phyloP scores from a whole-genome alignment of 805 yeast genomes.

The Saccharomycopsis babjevae region DNA sequence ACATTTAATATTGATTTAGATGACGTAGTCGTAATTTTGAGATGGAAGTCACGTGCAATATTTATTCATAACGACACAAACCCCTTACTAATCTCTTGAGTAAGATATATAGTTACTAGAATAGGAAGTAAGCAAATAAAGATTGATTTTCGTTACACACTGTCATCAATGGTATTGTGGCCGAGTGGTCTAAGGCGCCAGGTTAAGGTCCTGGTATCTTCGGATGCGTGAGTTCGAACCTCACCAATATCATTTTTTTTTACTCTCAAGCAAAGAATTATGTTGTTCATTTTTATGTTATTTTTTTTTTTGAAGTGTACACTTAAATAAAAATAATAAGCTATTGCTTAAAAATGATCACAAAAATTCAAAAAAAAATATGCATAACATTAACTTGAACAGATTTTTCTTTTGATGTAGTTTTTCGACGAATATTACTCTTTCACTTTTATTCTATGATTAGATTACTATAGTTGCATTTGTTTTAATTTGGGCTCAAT shows the following conservation, averaged over 20 bases:
- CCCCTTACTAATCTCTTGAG: not conserved
- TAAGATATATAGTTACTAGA: not conserved
- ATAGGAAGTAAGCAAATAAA: not conserved
- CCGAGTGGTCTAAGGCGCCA: constrained; percentile 66
- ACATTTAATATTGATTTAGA: too few species aligned
- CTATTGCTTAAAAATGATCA: too few species aligned
- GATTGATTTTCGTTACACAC: not conserved
- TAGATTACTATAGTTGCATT: not conserved
- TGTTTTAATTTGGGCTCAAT: too few species aligned
- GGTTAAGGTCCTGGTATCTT: constrained; percentile 73
- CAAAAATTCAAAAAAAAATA: too few species aligned
- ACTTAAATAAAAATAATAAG: not conserved
- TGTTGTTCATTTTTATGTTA: too few species aligned
- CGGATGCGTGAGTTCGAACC: constrained; percentile 86
- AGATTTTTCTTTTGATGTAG: too few species aligned
- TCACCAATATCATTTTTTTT: constrained; percentile 59
- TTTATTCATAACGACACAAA: too few species aligned
- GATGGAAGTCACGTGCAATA: too few species aligned
- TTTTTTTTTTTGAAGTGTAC: constrained; percentile 1
- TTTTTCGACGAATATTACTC: too few species aligned
- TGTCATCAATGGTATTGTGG: constrained; percentile 40
- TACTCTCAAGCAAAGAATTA: constrained; percentile 1
- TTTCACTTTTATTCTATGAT: too few species aligned
- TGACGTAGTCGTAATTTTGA: too few species aligned
- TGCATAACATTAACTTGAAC: too few species aligned